These are phyloP conservation scores for Leucoagaricus sp. DNA, from an alignment of 1,284 basidiomycete species.

Conservation along the genomic window DNA sequence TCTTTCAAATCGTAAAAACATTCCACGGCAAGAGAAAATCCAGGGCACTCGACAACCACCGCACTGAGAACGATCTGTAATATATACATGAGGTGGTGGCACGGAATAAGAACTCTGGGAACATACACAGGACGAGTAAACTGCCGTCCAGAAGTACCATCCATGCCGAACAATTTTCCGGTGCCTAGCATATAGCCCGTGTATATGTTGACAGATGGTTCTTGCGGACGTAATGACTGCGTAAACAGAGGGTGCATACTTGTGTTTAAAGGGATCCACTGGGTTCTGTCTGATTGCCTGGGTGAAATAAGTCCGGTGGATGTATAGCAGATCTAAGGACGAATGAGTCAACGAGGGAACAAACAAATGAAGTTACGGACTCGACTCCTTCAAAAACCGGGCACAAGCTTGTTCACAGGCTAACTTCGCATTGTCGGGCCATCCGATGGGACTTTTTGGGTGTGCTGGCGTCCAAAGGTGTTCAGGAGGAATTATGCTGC, in stretches of 20 bases:
- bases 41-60: conserved; percentile 46
- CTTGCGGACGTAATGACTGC: conserved; percentile 47
- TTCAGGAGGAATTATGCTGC: conserved; percentile 43
- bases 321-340: conserved; percentile 49
- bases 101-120: neutral
- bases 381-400: conserved; percentile 43
- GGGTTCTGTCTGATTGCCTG: conserved; percentile 45
- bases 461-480: conserved; percentile 41
- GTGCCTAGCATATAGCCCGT: conserved; percentile 39
- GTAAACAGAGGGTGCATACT: conserved; percentile 48
- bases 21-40: conserved; percentile 40
- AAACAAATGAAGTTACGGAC: conserved; percentile 32
- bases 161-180: conserved; percentile 33
- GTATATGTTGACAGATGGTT: conserved; percentile 41
- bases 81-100: neutral
- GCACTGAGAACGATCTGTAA: conserved; percentile 47
- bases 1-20: conserved; percentile 42
- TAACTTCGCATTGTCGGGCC: conserved; percentile 38
- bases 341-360: neutral
- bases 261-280: conserved; percentile 43
- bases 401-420: conserved; percentile 50
- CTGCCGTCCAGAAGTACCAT: conserved; percentile 56
- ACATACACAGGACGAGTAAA: conserved; percentile 52
- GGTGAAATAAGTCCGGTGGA: conserved; percentile 53
- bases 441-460: conserved; percentile 31